These are phyloP conservation scores for Lactarius sp. DNA, from an alignment of 768 basidiomycete genomes.

Conservation along the genomic window DNA sequence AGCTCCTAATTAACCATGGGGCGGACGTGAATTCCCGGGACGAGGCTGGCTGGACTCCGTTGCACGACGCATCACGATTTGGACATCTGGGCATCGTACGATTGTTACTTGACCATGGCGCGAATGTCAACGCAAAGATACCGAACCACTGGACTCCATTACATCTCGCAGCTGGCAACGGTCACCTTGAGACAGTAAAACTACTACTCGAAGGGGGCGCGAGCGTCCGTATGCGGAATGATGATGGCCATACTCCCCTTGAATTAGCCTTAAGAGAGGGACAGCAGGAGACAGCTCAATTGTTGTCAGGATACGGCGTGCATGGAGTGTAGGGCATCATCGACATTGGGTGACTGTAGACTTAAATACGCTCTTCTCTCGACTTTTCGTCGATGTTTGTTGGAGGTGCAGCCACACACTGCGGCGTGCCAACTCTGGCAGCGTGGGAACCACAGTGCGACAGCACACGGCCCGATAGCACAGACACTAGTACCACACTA, in stretches of 20 bases:
- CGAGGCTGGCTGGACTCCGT: not conserved
- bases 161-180: not conserved
- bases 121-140: not conserved
- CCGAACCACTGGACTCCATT: not conserved
- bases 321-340: too few relatives aligned
- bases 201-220: constrained; percentile 2
- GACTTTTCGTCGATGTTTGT: too few relatives aligned
- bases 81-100: not conserved
- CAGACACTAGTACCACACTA: too few relatives aligned
- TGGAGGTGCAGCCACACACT: too few relatives aligned
- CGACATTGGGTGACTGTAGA: not conserved
- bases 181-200: not conserved
- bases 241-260: not conserved
- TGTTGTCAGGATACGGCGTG: not conserved
- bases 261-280: not conserved
- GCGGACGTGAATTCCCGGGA: not conserved
- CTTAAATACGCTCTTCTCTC: not conserved
- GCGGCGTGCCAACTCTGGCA: too few relatives aligned
- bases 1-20: not conserved
- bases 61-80: not conserved
- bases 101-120: not conserved
- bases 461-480: too few relatives aligned
- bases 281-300: not conserved
- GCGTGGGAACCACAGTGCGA: too few relatives aligned
- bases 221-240: not conserved